phyloP scores from a whole-genome alignment of 2,329 filamentous ascomycete species.

The Aspergillus hiratsukae region DNA sequence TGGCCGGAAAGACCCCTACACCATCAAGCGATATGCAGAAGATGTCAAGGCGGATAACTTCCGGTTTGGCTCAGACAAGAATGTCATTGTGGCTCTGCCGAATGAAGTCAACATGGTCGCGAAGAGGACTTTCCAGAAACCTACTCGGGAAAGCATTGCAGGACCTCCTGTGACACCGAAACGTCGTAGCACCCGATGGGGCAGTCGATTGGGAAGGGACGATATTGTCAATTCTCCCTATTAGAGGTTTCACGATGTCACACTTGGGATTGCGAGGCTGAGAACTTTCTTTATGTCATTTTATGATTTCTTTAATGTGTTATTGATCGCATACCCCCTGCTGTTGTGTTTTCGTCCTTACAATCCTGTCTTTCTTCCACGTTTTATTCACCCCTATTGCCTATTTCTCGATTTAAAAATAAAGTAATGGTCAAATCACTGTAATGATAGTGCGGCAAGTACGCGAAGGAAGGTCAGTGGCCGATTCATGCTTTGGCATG shows the following conservation, averaged over 20 bases:
- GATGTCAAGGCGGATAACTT: constrained; percentile 98
- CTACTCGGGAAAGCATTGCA: constrained; percentile 90
- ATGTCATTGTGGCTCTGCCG: constrained; percentile 92
- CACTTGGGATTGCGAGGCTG: constrained; percentile 4
- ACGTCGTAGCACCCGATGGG: constrained; percentile 32
- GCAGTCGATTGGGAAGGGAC: constrained; percentile 60
- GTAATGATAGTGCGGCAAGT: not conserved
- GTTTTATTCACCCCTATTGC: not conserved
- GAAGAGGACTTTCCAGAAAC: constrained; percentile 76
- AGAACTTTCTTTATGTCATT: constrained; percentile 9
- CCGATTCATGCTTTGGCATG: not conserved
- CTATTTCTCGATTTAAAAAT: not conserved
- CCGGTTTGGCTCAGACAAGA: constrained; percentile 94
- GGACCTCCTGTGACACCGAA: constrained; percentile 47
- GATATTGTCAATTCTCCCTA: constrained; percentile 77
- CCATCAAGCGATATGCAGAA: constrained; percentile 92
- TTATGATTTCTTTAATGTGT: constrained; percentile 8
- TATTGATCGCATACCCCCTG: constrained; percentile 27
- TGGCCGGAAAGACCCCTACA: constrained; percentile 81
- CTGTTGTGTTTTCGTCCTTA: constrained; percentile 10
- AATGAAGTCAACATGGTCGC: constrained; percentile 98
- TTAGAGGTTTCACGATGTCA: constrained; percentile 26
- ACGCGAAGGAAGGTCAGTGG: not conserved
- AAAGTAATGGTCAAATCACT: not conserved
- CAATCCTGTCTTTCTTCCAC: not conserved